These are phyloP conservation scores for Phytophthora podocarpi DNA, from an alignment of 352 stramenopile genomes.

Conservation along the genomic window DNA sequence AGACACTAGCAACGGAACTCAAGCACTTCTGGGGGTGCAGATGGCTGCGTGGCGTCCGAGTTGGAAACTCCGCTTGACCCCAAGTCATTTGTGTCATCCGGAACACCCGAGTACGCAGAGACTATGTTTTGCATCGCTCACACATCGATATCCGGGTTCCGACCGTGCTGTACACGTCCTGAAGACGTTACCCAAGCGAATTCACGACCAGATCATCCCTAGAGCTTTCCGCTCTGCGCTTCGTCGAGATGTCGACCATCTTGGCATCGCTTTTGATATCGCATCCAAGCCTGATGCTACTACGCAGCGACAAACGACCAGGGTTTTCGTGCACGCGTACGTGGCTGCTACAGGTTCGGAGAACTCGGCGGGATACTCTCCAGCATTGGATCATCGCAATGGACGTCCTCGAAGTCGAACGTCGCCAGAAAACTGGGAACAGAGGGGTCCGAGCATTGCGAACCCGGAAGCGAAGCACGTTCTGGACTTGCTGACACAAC, in stretches of 20 bases:
- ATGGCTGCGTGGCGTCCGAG: conserved; percentile 25
- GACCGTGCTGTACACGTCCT: conserved; percentile 60
- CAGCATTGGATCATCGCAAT: conserved; percentile 1
- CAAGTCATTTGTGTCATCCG: conserved; percentile 17
- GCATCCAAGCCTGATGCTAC: conserved; percentile 6
- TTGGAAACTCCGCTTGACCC: conserved; percentile 11
- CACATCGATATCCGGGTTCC: conserved; percentile 41
- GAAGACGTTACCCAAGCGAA: conserved; percentile 64
- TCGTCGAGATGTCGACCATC: conserved; percentile 53
- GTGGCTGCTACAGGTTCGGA: conserved; percentile 33
- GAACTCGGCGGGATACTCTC: conserved; percentile 2
- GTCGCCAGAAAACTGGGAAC: conserved; percentile 9
- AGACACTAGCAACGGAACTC: background rate
- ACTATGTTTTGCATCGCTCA: conserved; percentile 51
- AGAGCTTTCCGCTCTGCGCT: conserved; percentile 44
- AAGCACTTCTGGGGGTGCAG: conserved; percentile 30
- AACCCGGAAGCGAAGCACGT: conserved; percentile 61
- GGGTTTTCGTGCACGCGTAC: conserved; percentile 54
- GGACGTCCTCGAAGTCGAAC: conserved; percentile 16
- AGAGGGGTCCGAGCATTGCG: conserved; percentile 22
- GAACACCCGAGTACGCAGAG: conserved; percentile 34
- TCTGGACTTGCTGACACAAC: conserved; percentile 45
- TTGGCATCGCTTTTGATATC: conserved; percentile 58
- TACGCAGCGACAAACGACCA: conserved; percentile 24
- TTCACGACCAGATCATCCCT: conserved; percentile 57